These are phyloP conservation scores for Castanospermum australe DNA, from an alignment of 306 rosid genomes.

Conservation along the genomic window DNA sequence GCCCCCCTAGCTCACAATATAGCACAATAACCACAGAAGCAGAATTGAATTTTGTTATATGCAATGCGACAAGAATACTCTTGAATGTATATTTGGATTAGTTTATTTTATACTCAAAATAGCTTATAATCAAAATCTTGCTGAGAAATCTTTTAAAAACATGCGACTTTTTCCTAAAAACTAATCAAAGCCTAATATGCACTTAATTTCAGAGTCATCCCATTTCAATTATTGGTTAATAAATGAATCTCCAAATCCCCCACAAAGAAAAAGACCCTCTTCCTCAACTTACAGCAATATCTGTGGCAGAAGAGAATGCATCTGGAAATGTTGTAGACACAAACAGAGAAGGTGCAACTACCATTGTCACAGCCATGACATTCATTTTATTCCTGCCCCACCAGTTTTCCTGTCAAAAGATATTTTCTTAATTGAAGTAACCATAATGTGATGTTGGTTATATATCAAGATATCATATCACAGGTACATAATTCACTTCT, in stretches of 20 bases:
- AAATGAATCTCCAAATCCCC: not conserved
- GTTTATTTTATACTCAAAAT: too few species aligned
- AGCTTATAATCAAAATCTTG: too few species aligned
- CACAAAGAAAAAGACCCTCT: not conserved
- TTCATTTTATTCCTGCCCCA: conserved; percentile 53
- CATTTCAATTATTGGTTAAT: not conserved
- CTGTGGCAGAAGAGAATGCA: conserved; percentile 70
- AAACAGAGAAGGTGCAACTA: conserved; percentile 59
- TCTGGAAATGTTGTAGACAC: conserved; percentile 61
- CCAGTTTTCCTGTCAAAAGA: conserved; percentile 40
- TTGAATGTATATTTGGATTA: too few species aligned
- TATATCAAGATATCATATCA: not conserved
- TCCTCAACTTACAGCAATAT: conserved; percentile 60
- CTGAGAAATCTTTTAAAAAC: too few species aligned
- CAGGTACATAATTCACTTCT: conserved; percentile 14
- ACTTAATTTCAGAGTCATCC: not conserved
- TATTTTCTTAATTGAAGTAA: not conserved
- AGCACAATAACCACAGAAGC: not conserved
- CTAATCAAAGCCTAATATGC: too few species aligned
- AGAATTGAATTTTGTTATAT: not conserved
- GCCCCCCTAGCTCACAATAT: conserved; percentile 57
- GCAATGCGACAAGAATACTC: not conserved
- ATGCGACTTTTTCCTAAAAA: too few species aligned
- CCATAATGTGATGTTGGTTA: conserved; percentile 13
- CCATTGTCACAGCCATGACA: conserved; percentile 53